A percentile compares a stretch with the other conserved stretches of the same genome.
Conservation (phyloP, 306 rosid genomes). For the Cicer pinnatifidum region DNA sequence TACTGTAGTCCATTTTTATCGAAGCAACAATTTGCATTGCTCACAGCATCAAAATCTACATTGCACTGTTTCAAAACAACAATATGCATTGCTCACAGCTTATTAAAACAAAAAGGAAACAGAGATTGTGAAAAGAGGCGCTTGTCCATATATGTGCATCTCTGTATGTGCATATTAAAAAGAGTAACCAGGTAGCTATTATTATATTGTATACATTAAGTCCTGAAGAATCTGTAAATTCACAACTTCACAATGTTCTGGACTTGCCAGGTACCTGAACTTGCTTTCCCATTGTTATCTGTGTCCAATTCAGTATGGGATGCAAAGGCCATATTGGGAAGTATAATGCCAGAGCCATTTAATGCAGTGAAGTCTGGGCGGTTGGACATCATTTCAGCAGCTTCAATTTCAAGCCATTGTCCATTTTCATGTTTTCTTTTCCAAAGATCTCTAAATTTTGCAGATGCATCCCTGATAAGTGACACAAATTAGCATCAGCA, state of each 20-base stretch:
- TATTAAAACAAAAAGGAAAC: neutral
- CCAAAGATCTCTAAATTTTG: slow-evolving; percentile 83
- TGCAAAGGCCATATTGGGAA: slow-evolving; percentile 59
- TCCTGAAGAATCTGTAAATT: slow-evolving; percentile 18
- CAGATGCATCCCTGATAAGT: slow-evolving; percentile 76
- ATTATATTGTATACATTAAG: slow-evolving; percentile 12
- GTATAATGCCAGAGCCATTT: slow-evolving; percentile 71
- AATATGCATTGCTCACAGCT: neutral
- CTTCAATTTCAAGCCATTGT: slow-evolving; percentile 96
- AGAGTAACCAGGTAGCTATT: neutral
- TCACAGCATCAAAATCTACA: slow-evolving; percentile 34
- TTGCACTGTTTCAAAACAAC: neutral
- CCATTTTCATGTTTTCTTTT: slow-evolving; percentile 95
- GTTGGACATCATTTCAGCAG: slow-evolving; percentile 73
- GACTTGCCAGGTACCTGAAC: slow-evolving; percentile 57
- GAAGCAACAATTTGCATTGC: slow-evolving; percentile 20
- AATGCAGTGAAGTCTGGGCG: slow-evolving; percentile 66
- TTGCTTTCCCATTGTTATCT: slow-evolving; percentile 62
- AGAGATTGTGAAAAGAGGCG: slow-evolving; percentile 5
- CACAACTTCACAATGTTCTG: slow-evolving; percentile 23
- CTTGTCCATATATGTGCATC: slow-evolving; percentile 22
- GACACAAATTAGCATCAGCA: slow-evolving; percentile 39
- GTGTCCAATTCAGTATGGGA: slow-evolving; percentile 58
- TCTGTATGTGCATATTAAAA: slow-evolving; percentile 17
- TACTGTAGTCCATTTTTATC: slow-evolving; percentile 2